Evolutionary conservation across 2,329 filamentous ascomycete species (phyloP), one percentile per base, ranked within the genome.

Genomic region (Sclerotinia subarctica): DNA sequence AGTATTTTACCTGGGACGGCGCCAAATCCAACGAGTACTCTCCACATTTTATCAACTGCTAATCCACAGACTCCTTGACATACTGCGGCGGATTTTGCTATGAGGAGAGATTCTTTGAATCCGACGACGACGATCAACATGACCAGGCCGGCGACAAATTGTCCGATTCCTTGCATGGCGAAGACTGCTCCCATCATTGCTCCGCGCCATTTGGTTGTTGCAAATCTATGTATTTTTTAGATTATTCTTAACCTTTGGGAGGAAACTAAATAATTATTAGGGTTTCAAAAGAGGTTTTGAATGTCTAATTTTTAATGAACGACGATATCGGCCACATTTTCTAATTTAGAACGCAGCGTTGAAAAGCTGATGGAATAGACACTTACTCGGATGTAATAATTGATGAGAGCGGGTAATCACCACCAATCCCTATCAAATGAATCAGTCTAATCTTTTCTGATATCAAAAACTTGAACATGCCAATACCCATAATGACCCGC

Each of bases 121-220:
- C 89, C 89, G 26, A 87, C 81, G 0, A 89, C 90, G 67, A 90
- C 84, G 74, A 94, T 90, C 46, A 95, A 82, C 77, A 92, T 90
- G 72, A 95, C 83, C 29, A 95, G 85, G 58, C 90, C 90, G 60
- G 89, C 91, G 42, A 82, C 83, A 63, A 95, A 87, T 79, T 95
- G 92, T n/a, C 92, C 91, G 63, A 95, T 85, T 72, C 92, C 92
- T 78, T 96, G 92, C 90, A 94, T 94, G 73, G 91, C 90, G 75
- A 95, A 95, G 67, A 95, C 92, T 15, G 90, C 84, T 35, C 86
- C 90, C 89, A 96, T 94, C 89, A 95, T 95, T 72, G 91, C 91
- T 73, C 91, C 91, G 78, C 92, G 83, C 88, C 91, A 94, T 79
- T 90, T 93, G 60, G 91, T 95, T 2, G 90, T 93, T 8, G 92